Evolutionary conservation across 2,329 filamentous ascomycete genomes (phyloP).

Genomic region (Penicillium thymicola): DNA sequence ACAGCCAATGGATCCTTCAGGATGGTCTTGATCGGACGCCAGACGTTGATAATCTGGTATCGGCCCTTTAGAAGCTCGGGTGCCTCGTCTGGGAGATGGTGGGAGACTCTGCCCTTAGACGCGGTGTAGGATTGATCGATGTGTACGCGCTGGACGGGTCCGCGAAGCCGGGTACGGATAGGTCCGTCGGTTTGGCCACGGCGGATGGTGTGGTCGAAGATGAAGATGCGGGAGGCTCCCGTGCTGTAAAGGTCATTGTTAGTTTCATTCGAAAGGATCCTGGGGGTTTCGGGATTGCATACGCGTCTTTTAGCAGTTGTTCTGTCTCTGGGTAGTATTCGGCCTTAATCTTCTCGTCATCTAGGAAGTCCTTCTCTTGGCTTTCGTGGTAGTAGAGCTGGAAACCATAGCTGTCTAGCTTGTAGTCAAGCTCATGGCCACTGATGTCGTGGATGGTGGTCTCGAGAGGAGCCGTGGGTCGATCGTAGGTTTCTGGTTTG

Average conservation of each 20-base stretch:
- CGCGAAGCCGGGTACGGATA: conserved; percentile 35
- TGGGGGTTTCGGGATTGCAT: conserved; percentile 1
- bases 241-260: conserved; percentile 25
- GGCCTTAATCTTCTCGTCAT: conserved; percentile 41
- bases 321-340: conserved; percentile 50
- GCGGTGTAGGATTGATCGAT: conserved; percentile 51
- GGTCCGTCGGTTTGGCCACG: conserved; percentile 34
- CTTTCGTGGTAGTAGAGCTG: conserved; percentile 43
- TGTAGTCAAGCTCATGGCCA: conserved; percentile 43
- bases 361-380: conserved; percentile 38
- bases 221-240: conserved; percentile 45
- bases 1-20: conserved; percentile 54
- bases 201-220: conserved; percentile 53
- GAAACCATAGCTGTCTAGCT: conserved; percentile 48
- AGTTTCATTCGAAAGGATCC: background rate
- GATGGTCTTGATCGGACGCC: conserved; percentile 51
- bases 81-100: conserved; percentile 47
- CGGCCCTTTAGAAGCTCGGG: conserved; percentile 43
- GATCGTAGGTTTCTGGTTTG: conserved; percentile 42
- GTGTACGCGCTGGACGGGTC: conserved; percentile 51
- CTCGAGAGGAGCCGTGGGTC: conserved; percentile 38
- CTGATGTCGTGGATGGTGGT: conserved; percentile 44
- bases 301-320: conserved; percentile 45
- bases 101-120: conserved; percentile 41
- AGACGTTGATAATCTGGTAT: conserved; percentile 52